phyloP scores from a whole-genome alignment of 108 stramenopile genomes.

The Phaeodactylum tricornutum region DNA sequence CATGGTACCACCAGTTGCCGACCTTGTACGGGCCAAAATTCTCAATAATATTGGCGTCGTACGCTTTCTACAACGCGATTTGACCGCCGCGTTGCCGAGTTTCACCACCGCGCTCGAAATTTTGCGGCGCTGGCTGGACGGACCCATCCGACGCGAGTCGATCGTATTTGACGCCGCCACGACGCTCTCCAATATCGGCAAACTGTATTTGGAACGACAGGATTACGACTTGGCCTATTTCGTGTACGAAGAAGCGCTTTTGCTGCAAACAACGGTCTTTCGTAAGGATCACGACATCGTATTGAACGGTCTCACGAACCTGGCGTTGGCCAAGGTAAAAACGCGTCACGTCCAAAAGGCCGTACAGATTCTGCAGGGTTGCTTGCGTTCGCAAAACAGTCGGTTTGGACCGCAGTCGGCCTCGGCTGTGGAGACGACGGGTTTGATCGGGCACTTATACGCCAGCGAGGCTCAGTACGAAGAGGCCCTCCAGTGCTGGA shows the following conservation, averaged over 20 bases:
- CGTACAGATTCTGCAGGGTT: conserved; percentile 19
- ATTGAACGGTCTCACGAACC: conserved; percentile 17
- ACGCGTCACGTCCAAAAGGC: conserved; percentile 17
- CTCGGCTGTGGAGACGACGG: conserved; percentile 23
- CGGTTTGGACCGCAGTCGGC: conserved; percentile 25
- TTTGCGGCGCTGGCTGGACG: conserved; percentile 35
- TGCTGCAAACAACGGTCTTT: conserved; percentile 35
- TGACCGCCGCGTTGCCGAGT: conserved; percentile 17
- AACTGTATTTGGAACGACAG: conserved; percentile 20
- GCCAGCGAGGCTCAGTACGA: conserved; percentile 15
- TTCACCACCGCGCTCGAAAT: conserved; percentile 38
- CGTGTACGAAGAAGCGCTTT: conserved; percentile 46
- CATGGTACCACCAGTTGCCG: conserved; percentile 7
- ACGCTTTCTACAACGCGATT: conserved; percentile 22
- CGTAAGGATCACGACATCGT: conserved; percentile 33
- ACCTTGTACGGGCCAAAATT: conserved; percentile 28
- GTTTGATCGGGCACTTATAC: conserved; percentile 23
- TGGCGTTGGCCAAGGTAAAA: conserved; percentile 25
- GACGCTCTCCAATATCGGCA: conserved; percentile 44
- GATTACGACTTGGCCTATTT: conserved; percentile 20
- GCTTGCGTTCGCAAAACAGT: conserved; percentile 20
- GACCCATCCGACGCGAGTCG: conserved; percentile 27
- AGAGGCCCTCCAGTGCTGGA: conserved; percentile 21
- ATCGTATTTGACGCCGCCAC: conserved; percentile 37
- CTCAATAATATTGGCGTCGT: conserved; percentile 47